Evolutionary conservation across 305 asterid species (phyloP).

Genomic region (Solanum hybrid): DNA sequence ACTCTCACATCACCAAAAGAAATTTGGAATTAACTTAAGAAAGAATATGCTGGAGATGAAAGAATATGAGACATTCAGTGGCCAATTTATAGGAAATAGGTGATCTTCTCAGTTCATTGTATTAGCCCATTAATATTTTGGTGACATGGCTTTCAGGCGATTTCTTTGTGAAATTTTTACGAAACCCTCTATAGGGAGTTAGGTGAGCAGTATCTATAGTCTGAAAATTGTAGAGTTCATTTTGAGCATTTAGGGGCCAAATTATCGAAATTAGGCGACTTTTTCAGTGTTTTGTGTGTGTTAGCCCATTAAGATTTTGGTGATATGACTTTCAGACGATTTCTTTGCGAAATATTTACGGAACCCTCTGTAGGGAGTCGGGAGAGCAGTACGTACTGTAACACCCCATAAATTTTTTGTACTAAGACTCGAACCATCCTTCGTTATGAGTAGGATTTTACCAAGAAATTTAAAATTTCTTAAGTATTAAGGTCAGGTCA

Average conservation of each 20-base stretch:
- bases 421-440: too few species aligned
- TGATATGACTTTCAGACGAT: neutral
- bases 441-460: too few species aligned
- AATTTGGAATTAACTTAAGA: neutral
- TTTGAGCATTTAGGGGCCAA: neutral
- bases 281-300: neutral
- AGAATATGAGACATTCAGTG: neutral
- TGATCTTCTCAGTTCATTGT: neutral
- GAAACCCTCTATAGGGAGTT: neutral
- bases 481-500: too few species aligned
- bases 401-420: too few species aligned
- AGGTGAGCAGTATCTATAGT: neutral
- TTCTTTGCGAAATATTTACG: neutral
- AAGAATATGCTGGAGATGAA: neutral
- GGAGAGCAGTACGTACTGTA: neutral
- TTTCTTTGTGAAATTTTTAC: neutral
- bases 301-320: neutral
- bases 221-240: neutral
- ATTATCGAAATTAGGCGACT: neutral
- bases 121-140: neutral
- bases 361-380: neutral
- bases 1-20: neutral
- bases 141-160: neutral
- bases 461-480: too few species aligned
- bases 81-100: neutral